Percentiles rank a stretch among this genome's conserved stretches.
These are phyloP conservation scores for Sideroxylon spinosum DNA, from an alignment of 179 eudicot genomes.

Conservation along the genomic window DNA sequence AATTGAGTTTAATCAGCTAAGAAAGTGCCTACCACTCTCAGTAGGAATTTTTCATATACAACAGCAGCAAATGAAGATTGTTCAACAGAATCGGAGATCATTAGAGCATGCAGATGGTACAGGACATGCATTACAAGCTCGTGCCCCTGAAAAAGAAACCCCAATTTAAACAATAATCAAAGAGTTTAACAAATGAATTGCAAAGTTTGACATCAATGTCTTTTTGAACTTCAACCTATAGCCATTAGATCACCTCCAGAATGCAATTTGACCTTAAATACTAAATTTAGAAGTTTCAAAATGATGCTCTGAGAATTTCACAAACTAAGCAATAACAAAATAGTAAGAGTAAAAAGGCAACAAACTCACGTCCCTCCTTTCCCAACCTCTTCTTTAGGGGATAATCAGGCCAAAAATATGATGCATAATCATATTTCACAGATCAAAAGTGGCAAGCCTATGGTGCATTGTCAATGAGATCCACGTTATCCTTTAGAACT, in stretches of 20 bases:
- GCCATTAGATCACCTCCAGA: not conserved
- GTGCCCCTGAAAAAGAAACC: constrained; percentile 65
- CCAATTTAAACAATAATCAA: not conserved
- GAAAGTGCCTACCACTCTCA: constrained; percentile 65
- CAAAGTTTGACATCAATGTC: not conserved
- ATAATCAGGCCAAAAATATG: not conserved
- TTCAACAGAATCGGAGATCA: constrained; percentile 41
- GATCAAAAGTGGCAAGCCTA: not conserved
- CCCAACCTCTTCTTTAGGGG: not conserved
- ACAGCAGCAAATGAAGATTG: constrained; percentile 48
- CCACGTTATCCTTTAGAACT: not conserved
- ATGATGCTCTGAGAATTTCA: not conserved
- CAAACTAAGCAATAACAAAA: too few relatives aligned
- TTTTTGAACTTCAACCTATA: not conserved
- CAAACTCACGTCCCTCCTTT: too few relatives aligned
- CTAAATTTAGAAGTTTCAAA: not conserved
- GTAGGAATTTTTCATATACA: constrained; percentile 78
- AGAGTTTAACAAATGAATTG: not conserved
- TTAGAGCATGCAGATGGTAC: constrained; percentile 63
- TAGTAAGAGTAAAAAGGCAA: too few relatives aligned
- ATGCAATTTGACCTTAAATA: not conserved
- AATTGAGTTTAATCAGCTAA: constrained; percentile 7
- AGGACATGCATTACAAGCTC: constrained; percentile 92
- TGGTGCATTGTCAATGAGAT: not conserved
- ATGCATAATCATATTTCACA: not conserved